Evolutionary conservation across 2,329 filamentous ascomycete species (phyloP).

Genomic region (Exophiala xenobiotica): DNA sequence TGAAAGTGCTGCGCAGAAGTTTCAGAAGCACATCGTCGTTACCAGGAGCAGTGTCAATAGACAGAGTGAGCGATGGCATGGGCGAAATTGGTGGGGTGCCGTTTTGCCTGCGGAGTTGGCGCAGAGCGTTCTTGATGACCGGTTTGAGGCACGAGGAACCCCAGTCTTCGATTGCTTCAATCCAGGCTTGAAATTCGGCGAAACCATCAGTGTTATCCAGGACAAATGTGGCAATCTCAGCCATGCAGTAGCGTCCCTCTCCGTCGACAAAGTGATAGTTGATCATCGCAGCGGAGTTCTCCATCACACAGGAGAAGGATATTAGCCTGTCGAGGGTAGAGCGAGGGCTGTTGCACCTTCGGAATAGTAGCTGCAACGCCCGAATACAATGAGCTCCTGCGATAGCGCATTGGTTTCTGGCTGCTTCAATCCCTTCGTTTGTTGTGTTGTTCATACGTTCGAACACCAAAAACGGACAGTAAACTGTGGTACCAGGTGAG

Average conservation of each 20-base stretch:
- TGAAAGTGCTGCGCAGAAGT: conserved; percentile 21
- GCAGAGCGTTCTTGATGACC: conserved; percentile 23
- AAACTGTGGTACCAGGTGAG: conserved; percentile 18
- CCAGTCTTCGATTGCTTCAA: conserved; percentile 30
- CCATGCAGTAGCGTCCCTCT: conserved; percentile 24
- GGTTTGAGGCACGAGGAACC: conserved; percentile 23
- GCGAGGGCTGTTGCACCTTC: conserved; percentile 13
- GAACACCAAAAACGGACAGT: conserved; percentile 27
- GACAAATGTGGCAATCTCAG: conserved; percentile 27
- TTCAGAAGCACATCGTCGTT: conserved; percentile 22
- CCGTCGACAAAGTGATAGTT: conserved; percentile 28
- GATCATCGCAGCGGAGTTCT: conserved; percentile 26
- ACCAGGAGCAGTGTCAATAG: conserved; percentile 27
- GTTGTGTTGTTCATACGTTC: conserved; percentile 22
- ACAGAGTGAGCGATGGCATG: conserved; percentile 23
- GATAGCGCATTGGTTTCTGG: conserved; percentile 29
- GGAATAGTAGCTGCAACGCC: conserved; percentile 23
- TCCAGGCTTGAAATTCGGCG: conserved; percentile 27
- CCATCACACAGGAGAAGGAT: conserved; percentile 28
- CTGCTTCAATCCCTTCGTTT: conserved; percentile 24
- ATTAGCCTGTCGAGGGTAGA: conserved; percentile 21
- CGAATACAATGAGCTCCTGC: conserved; percentile 27
- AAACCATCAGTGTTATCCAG: conserved; percentile 22
- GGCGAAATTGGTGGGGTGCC: conserved; percentile 25
- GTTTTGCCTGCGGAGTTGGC: conserved; percentile 21